Conservation (phyloP, 108 stramenopile species). For the Cyclostephanos tholiformis region DNA sequence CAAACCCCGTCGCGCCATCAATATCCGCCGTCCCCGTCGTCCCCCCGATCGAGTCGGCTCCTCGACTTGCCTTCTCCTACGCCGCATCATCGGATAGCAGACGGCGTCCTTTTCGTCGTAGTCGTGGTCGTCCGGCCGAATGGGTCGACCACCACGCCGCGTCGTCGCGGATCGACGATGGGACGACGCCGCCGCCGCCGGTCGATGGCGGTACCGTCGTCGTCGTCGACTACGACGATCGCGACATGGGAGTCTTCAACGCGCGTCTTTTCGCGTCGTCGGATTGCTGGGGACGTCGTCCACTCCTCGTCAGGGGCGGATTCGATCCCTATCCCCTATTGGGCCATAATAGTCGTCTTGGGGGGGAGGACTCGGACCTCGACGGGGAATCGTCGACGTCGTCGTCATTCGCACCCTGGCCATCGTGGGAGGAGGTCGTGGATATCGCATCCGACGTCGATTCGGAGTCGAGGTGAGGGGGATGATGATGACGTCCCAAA, state of each 20-base stretch:
- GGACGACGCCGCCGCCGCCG: not conserved
- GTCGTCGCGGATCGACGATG: not conserved
- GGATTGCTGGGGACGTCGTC: constrained; percentile 66
- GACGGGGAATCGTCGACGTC: constrained; percentile 11
- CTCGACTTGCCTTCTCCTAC: too few relatives aligned
- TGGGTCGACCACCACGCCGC: too few relatives aligned
- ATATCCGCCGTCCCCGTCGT: not conserved
- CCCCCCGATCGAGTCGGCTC: not conserved
- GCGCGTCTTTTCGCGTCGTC: constrained; percentile 29
- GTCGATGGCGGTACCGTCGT: not conserved
- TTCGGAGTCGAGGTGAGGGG: constrained; percentile 44
- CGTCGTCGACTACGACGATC: not conserved
- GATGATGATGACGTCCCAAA: constrained; percentile 6
- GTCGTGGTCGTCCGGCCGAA: too few relatives aligned
- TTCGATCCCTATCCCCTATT: constrained; percentile 47
- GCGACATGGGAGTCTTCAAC: not conserved
- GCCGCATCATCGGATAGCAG: too few relatives aligned
- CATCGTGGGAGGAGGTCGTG: constrained; percentile 62
- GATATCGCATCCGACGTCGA: constrained; percentile 58
- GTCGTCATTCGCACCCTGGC: constrained; percentile 55
- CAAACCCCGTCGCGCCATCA: not conserved
- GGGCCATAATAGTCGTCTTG: not conserved
- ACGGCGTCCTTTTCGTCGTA: too few relatives aligned
- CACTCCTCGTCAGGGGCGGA: constrained; percentile 62
- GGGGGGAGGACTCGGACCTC: too few relatives aligned